These are phyloP conservation scores for Ophiostoma himal-ulmi DNA, from an alignment of 2,329 filamentous ascomycete species.

Conservation along the genomic window DNA sequence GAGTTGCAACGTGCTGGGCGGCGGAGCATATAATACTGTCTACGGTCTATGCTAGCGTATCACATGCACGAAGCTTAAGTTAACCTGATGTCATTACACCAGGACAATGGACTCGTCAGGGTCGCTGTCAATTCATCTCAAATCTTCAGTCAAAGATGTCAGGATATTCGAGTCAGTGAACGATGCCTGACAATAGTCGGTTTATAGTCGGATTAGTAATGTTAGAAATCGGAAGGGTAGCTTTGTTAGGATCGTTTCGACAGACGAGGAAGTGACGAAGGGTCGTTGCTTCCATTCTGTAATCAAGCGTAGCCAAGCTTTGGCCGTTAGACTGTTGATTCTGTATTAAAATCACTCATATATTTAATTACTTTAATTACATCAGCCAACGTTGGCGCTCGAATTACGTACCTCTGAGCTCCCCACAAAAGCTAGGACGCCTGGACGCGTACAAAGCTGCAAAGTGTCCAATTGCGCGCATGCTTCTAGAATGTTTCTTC, in stretches of 20 bases:
- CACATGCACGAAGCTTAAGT: background rate
- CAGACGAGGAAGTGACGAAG: background rate
- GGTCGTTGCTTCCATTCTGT: background rate
- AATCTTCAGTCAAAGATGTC: background rate
- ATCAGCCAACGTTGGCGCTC: background rate
- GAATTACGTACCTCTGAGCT: background rate
- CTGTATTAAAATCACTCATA: background rate
- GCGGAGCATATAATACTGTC: background rate
- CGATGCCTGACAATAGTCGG: background rate
- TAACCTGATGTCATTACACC: background rate
- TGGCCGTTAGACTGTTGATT: background rate
- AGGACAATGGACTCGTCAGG: too few relatives aligned
- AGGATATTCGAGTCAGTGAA: background rate
- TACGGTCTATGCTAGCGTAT: background rate
- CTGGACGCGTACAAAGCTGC: slow-evolving; percentile 6
- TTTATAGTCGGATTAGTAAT: slow-evolving; percentile 9
- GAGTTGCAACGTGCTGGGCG: background rate
- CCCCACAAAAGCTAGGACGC: slow-evolving; percentile 2
- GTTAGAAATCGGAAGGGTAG: background rate
- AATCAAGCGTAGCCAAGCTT: background rate
- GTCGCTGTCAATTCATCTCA: background rate
- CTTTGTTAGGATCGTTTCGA: background rate
- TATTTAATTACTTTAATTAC: background rate
- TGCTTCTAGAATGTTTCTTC: background rate
- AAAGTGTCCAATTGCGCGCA: slow-evolving; percentile 7